Conservation (phyloP, 148 eudicot species). For the Pouteria glomerata region DNA sequence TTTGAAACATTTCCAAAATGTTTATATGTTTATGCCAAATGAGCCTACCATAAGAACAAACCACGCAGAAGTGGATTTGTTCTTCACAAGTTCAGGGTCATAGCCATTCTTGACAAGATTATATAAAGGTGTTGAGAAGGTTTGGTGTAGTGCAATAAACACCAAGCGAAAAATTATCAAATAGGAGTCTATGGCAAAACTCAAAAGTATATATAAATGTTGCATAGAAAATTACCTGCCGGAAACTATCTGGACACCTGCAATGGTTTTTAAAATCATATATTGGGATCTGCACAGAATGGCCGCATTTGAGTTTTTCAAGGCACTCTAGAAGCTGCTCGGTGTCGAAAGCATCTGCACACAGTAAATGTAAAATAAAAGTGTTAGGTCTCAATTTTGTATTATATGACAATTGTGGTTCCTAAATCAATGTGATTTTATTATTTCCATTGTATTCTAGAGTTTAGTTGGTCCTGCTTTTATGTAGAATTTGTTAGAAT, state of each 20-base stretch:
- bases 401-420: too few relatives aligned
- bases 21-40: too few relatives aligned
- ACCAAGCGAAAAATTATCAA: background rate
- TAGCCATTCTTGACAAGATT: background rate
- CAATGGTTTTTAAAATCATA: slow-evolving; percentile 93
- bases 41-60: too few relatives aligned
- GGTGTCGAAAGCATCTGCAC: slow-evolving; percentile 94
- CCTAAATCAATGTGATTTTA: too few relatives aligned
- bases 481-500: too few relatives aligned
- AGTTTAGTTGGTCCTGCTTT: too few relatives aligned
- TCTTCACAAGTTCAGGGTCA: too few relatives aligned
- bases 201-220: background rate
- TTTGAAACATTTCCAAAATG: too few relatives aligned
- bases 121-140: background rate
- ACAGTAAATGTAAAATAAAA: slow-evolving; percentile 4
- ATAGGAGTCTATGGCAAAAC: background rate
- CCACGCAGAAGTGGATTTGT: too few relatives aligned
- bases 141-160: background rate
- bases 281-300: slow-evolving; percentile 78
- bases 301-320: slow-evolving; percentile 59
- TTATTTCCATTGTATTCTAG: too few relatives aligned
- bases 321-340: slow-evolving; percentile 89
- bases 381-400: too few relatives aligned
- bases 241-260: slow-evolving; percentile 66
- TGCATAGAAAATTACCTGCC: slow-evolving; percentile 52